phyloP scores from a whole-genome alignment of 176 grass and related monocot species.

The Triticum dicoccoides region DNA sequence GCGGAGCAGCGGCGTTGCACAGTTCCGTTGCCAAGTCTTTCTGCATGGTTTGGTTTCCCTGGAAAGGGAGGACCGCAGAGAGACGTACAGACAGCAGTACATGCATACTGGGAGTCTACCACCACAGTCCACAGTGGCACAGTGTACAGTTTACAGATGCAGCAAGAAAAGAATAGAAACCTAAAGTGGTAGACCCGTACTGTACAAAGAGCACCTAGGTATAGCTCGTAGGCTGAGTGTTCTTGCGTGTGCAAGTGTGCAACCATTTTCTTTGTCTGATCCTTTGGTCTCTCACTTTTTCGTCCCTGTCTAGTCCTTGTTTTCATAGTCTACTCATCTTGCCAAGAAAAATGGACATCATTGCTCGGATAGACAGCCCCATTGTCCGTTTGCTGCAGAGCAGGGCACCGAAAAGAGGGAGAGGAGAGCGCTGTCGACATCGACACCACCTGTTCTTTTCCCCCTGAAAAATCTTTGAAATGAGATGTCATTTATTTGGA shows the following conservation, averaged over 20 bases:
- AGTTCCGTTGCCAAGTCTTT: constrained; percentile 4
- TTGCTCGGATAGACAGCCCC: constrained; percentile 42
- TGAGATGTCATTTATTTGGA: no score
- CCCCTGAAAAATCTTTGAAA: no score
- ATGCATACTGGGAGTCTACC: constrained; percentile 23
- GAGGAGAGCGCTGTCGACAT: background rate
- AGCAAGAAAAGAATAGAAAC: constrained; percentile 42
- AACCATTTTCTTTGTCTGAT: constrained; percentile 16
- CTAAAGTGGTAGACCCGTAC: background rate
- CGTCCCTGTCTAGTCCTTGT: constrained; percentile 31
- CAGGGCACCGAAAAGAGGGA: background rate
- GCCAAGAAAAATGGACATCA: constrained; percentile 26
- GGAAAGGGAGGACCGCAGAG: background rate
- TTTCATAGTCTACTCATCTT: constrained; percentile 59
- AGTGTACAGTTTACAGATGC: constrained; percentile 1
- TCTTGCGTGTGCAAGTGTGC: constrained; percentile 43
- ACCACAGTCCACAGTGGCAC: constrained; percentile 12
- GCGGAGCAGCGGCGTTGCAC: constrained; percentile 28
- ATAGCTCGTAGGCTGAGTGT: constrained; percentile 2
- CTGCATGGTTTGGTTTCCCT: constrained; percentile 20
- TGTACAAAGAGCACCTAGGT: background rate
- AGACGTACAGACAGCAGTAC: background rate
- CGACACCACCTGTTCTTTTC: background rate
- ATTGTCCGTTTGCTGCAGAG: constrained; percentile 27
- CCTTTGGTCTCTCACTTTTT: constrained; percentile 35